Conservation (phyloP, 768 basidiomycete genomes). For the Lyophyllum atratum region DNA sequence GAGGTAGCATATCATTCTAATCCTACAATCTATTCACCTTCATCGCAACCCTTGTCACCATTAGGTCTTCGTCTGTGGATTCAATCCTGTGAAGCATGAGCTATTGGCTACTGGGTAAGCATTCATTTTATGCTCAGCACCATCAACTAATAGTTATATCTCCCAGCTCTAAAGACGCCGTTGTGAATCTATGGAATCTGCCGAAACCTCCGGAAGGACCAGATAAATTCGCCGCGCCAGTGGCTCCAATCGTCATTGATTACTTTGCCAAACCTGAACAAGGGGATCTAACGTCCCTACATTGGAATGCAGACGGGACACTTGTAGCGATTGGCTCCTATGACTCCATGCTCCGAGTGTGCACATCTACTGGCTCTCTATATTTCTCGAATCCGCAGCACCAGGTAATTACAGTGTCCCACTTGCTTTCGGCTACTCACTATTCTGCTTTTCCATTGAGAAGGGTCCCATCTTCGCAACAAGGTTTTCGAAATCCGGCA, state of each 20-base stretch:
- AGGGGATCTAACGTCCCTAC: conserved; percentile 73
- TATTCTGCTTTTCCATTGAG: conserved; percentile 34
- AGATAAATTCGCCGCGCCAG: conserved; percentile 30
- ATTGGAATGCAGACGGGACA: conserved; percentile 77
- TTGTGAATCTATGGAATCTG: conserved; percentile 73
- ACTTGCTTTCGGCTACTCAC: conserved; percentile 18
- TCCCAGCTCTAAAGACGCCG: conserved; percentile 72
- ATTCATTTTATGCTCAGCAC: conserved; percentile 2
- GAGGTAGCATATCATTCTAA: conserved; percentile 40
- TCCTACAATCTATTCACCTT: background rate
- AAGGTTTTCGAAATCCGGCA: conserved; percentile 73
- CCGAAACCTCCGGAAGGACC: conserved; percentile 39
- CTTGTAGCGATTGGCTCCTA: conserved; percentile 79
- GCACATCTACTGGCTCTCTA: conserved; percentile 55
- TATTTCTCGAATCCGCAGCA: conserved; percentile 68
- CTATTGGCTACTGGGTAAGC: conserved; percentile 76
- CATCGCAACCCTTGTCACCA: background rate
- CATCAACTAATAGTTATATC: conserved; percentile 8
- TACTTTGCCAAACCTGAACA: conserved; percentile 47
- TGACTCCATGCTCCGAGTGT: conserved; percentile 72
- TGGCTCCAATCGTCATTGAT: conserved; percentile 44
- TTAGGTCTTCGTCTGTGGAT: conserved; percentile 81
- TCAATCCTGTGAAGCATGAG: conserved; percentile 64
- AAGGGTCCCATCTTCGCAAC: conserved; percentile 83
- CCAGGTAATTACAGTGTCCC: conserved; percentile 46